Evolutionary conservation across 2,329 filamentous ascomycete species (phyloP), one percentile per base, ranked within the genome.

Genomic region (Colletotrichum lentis): DNA sequence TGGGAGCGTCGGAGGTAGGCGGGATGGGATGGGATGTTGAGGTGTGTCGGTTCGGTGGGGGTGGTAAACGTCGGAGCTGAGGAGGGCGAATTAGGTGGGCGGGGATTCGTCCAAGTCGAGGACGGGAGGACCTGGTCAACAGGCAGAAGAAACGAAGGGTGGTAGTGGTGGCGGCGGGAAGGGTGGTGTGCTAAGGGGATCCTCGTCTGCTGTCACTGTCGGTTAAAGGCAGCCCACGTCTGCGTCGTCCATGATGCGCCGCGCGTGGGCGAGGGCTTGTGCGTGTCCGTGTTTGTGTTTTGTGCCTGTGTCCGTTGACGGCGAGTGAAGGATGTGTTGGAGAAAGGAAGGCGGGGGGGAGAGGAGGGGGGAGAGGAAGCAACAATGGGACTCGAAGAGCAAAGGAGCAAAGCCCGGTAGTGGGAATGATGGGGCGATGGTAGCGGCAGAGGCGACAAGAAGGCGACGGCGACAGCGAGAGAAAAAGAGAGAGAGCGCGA

Each of bases 131-230:
- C 65, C 65, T 65, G 62, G 62, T 68, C 65, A 65, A 68, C 62
- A 65, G 61, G 65, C 65, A 68, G 62, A 68, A 65, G 62, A 68
- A 68, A 60, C 65, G 61, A 65, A 65, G 62, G 47, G 35, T 57
- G 41, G 41, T 20, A n/a, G 31, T 27, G 53, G 53, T 55, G 35
- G 35, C 20, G 52, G 35, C 39, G 52, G 35, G 22, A 24, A 18
- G 47, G 56, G 31, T 57, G 55, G 27, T 53, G 31, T 37, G 43
- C 24, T 37, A 35, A 47, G 7, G 43, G 31, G 31, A 35, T 35
- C 31, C 31, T 35, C 31, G 31, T 35, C 31, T 35, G 31, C 31
- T 35, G 31, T 35, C 31, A 35, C 31, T 35, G 31, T 35, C 31
- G 31, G 31, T 35, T 35, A 35, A 8, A 35, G 10, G 31, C 31